Conservation (phyloP, 257 asterid species). For the Mentha longifolia region DNA sequence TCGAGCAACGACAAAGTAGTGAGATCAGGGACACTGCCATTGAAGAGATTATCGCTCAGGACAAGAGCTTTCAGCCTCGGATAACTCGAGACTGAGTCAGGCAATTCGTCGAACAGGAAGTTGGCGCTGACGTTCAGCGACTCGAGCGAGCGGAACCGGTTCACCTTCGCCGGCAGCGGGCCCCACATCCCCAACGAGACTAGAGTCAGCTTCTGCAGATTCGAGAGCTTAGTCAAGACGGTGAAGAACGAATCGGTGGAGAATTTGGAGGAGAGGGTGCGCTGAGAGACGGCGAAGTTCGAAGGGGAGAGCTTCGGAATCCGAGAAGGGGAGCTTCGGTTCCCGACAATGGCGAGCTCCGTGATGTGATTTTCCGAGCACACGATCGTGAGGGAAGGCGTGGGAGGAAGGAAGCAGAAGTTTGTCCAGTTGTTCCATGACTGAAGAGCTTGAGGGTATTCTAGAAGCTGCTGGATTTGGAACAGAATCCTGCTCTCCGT, state of each 20-base stretch:
- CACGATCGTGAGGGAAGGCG: conserved; percentile 57
- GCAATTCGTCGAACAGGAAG: conserved; percentile 65
- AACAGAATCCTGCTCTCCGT: conserved; percentile 70
- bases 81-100: conserved; percentile 58
- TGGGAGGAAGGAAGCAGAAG: conserved; percentile 67
- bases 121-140: conserved; percentile 72
- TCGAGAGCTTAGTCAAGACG: conserved; percentile 73
- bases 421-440: conserved; percentile 86
- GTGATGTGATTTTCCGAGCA: conserved; percentile 75
- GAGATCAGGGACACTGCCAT: conserved; percentile 80
- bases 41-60: conserved; percentile 65
- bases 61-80: conserved; percentile 59
- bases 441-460: conserved; percentile 70
- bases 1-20: conserved; percentile 49
- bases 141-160: conserved; percentile 67
- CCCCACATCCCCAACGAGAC: conserved; percentile 91
- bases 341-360: conserved; percentile 77
- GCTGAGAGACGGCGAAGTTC: conserved; percentile 40
- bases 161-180: conserved; percentile 67
- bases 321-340: conserved; percentile 56
- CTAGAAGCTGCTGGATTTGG: conserved; percentile 71
- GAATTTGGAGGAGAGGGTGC: conserved; percentile 61
- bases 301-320: conserved; percentile 41
- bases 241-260: conserved; percentile 87
- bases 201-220: conserved; percentile 60